phyloP scores from a whole-genome alignment of 305 asterid species.

The Andrographis paniculata region DNA sequence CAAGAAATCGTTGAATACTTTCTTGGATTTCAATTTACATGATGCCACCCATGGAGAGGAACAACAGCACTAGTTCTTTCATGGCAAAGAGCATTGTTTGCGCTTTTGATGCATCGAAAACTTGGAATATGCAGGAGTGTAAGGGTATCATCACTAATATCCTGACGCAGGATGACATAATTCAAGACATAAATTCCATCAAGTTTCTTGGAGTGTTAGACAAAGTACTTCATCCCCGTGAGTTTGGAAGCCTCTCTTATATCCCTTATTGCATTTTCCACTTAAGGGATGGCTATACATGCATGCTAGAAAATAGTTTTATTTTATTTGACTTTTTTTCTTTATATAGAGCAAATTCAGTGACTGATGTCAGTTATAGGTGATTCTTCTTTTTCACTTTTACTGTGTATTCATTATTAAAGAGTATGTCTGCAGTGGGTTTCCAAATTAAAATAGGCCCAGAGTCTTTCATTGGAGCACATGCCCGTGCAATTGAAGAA shows the following conservation, averaged over 20 bases:
- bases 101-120: conserved; percentile 54
- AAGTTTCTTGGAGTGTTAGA: conserved; percentile 60
- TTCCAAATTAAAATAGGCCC: conserved; percentile 50
- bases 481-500: conserved; percentile 51
- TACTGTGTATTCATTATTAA: not conserved
- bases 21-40: conserved; percentile 18
- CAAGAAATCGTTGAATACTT: not conserved
- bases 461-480: conserved; percentile 43
- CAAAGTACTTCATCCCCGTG: conserved; percentile 55
- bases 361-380: not conserved
- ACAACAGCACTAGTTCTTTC: conserved; percentile 23
- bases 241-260: conserved; percentile 15
- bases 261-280: not conserved
- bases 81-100: conserved; percentile 36
- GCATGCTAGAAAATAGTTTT: too few relatives aligned
- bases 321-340: too few relatives aligned
- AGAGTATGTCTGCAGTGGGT: conserved; percentile 46
- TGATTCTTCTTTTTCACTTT: not conserved
- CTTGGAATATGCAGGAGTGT: conserved; percentile 27
- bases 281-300: too few relatives aligned
- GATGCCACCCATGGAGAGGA: conserved; percentile 19
- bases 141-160: conserved; percentile 28
- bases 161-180: conserved; percentile 32
- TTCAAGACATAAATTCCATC: conserved; percentile 49
- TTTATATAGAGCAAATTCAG: too few relatives aligned